Base-by-base conservation (phyloP, 148 eudicot genomes). In the Camellia lanceoleosa region DNA sequence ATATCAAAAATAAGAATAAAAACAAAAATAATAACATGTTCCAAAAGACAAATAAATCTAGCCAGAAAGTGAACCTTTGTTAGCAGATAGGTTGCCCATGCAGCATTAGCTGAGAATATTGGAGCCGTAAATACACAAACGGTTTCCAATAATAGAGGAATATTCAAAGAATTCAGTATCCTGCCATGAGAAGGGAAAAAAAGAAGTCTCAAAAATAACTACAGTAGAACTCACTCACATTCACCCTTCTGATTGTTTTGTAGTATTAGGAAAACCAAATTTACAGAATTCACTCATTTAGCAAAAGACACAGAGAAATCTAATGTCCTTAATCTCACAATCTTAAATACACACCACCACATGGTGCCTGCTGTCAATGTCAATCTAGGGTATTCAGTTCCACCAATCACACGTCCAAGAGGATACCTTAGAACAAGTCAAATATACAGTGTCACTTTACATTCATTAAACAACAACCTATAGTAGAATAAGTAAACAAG, bases 51-150 rank as follows among this genome's bases (percentile, higher is more conserved):
- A 68, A 61, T 4, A 46, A 82, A 43, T 66, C 38, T 73, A 73
- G 81, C 46, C 68, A 78, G 52, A 74, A 75, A 73, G 71, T n/a
- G 59, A 82, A 96, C 99, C 99, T 96, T 96, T 14, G 99, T 92
- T 71, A 96, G 91, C 83, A 96, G 89, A 81, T 88, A 96, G 68
- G 99, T 91, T 15, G 98, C 93, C 99, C 99, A 96, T 77, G 99
- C 87, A 83, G 99, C 99, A 89, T 79, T 77, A 77, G 99, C 98
- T 19, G 98, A 93, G 83, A 96, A 96, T 75, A 93, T 77, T 46
- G 99, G 99, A 58, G 99, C 99, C 65, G 99, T 96, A 74, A 96
- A 96, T 74, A 96, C 99, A 85, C 99, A 96, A 67, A 96, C 99
- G 80, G 99, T 96, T 90, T 96, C 99, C 84, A 96, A 98, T 5